Conservation (phyloP, 73 alveolate species). For the Paramecium octaurelia region DNA sequence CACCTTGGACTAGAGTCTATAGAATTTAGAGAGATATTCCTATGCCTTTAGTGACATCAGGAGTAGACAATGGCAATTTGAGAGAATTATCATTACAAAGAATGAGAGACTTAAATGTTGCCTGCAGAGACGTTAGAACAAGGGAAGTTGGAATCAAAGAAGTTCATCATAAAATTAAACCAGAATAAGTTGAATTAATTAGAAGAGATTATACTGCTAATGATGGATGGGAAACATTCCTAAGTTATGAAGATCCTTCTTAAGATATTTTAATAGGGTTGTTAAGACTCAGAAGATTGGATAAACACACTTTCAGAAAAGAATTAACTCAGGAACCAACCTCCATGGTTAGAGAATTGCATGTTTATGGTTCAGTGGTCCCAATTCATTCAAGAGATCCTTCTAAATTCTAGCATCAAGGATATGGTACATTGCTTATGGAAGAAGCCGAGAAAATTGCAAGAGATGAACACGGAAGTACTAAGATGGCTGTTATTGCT, state of each 20-base stretch:
- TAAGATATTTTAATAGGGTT: constrained; percentile 95
- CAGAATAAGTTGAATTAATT: constrained; percentile 94
- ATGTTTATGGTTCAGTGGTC: constrained; percentile 97
- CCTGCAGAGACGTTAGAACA: constrained; percentile 98
- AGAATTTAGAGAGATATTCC: constrained; percentile 98
- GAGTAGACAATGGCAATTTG: constrained; percentile 97
- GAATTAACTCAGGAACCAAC: constrained; percentile 76
- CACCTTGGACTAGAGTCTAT: constrained; percentile 98
- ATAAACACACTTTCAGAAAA: constrained; percentile 83
- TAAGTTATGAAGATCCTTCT: constrained; percentile 96
- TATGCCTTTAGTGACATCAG: constrained; percentile 98
- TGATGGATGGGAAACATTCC: constrained; percentile 98
- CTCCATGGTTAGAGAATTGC: constrained; percentile 97
- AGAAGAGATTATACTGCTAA: constrained; percentile 97
- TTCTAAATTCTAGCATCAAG: constrained; percentile 95
- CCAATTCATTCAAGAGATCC: constrained; percentile 98
- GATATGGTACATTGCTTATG: constrained; percentile 97
- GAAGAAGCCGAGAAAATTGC: constrained; percentile 99
- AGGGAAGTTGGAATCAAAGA: constrained; percentile 98
- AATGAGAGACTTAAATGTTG: constrained; percentile 95
- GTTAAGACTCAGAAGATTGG: constrained; percentile 91
- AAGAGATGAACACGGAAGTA: constrained; percentile 92
- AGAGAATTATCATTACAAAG: constrained; percentile 94
- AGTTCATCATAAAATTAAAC: constrained; percentile 93
- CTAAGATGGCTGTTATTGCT: constrained; percentile 93